Evolutionary conservation across 495 filamentous ascomycete species (phyloP).

Genomic region (Aspergillus nidulans): DNA sequence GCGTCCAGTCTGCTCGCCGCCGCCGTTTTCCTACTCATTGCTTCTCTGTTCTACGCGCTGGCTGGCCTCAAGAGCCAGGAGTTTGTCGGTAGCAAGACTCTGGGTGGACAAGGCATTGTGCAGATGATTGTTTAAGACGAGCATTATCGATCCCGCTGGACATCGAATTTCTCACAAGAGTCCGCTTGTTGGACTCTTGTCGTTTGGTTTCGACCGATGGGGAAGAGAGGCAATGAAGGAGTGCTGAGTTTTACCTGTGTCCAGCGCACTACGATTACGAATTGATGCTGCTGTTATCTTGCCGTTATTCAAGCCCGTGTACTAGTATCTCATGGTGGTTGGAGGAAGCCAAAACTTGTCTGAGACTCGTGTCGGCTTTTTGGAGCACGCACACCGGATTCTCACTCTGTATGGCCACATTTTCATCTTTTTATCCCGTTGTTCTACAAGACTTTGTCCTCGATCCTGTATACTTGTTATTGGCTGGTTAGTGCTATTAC

Average conservation of each 20-base stretch:
- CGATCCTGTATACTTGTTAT: neutral
- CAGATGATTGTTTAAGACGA: constrained; percentile 90
- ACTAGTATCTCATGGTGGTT: constrained; percentile 17
- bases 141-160: neutral
- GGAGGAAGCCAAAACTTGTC: constrained; percentile 3
- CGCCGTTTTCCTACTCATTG: constrained; percentile 73
- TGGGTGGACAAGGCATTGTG: constrained; percentile 89
- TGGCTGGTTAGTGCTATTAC: constrained; percentile 9
- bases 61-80: constrained; percentile 88
- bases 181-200: neutral
- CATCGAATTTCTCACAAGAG: neutral
- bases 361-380: constrained; percentile 9
- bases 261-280: constrained; percentile 22
- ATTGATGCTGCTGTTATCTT: constrained; percentile 18
- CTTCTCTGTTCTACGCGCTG: constrained; percentile 74
- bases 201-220: neutral
- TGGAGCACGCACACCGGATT: neutral
- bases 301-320: constrained; percentile 17
- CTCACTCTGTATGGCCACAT: constrained; percentile 3
- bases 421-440: constrained; percentile 9
- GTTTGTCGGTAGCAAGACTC: constrained; percentile 93
- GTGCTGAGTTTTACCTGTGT: constrained; percentile 10
- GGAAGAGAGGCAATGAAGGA: neutral
- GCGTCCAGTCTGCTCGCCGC: constrained; percentile 77
- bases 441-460: constrained; percentile 3